Conservation (phyloP, 2,329 filamentous ascomycete genomes). For the Phialocephala sp. region DNA sequence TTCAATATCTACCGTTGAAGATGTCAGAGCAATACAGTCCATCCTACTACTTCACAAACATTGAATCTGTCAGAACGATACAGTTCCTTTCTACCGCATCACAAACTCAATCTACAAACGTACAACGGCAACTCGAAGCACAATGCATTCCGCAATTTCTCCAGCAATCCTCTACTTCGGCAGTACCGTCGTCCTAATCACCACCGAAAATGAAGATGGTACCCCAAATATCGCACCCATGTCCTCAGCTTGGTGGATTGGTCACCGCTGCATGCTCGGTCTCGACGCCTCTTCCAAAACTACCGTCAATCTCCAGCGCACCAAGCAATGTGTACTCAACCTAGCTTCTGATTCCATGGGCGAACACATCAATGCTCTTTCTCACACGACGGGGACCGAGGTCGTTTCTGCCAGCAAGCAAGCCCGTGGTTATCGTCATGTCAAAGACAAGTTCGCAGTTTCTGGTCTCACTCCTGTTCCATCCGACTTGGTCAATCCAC, state of each 20-base stretch:
- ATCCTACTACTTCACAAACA: too few relatives aligned
- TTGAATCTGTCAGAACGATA: not conserved
- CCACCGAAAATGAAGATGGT: slow-evolving; percentile 15
- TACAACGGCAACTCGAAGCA: not conserved
- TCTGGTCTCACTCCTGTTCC: not conserved
- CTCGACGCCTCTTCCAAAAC: slow-evolving; percentile 11
- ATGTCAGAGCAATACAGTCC: not conserved
- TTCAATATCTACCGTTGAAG: not conserved
- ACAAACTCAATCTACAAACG: not conserved
- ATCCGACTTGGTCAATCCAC: slow-evolving; percentile 30
- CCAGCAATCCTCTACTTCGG: slow-evolving; percentile 20
- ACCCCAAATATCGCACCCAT: slow-evolving; percentile 13
- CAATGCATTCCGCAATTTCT: slow-evolving; percentile 13
- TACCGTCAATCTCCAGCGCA: slow-evolving; percentile 7
- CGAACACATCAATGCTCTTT: slow-evolving; percentile 10
- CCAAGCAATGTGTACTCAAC: slow-evolving; percentile 19
- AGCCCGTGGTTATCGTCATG: slow-evolving; percentile 5
- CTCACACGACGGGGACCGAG: slow-evolving; percentile 5
- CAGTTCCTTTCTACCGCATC: not conserved
- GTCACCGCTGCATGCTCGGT: slow-evolving; percentile 13
- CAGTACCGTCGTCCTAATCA: slow-evolving; percentile 12
- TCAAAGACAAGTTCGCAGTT: slow-evolving; percentile 15
- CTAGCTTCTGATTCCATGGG: slow-evolving; percentile 4
- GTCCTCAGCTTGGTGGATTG: slow-evolving; percentile 15
- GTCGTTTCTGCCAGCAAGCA: not conserved